Percentiles rank a stretch among this genome's conserved stretches.
These are phyloP conservation scores for Choanephora cucurbitarum DNA, from an alignment of 371 early-diverging fungal species.

Conservation along the genomic window DNA sequence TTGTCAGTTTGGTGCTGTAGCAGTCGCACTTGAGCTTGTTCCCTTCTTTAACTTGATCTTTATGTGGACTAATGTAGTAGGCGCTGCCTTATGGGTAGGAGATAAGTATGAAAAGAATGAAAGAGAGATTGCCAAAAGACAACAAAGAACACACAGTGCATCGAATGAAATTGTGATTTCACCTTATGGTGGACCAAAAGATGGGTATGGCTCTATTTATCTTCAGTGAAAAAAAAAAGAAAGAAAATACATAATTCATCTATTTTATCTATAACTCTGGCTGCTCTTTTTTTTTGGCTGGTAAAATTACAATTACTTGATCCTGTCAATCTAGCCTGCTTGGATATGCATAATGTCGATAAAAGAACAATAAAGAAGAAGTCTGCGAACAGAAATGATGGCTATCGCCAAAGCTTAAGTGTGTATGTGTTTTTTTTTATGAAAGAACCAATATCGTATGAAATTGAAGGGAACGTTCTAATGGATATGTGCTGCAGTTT, in stretches of 20 bases:
- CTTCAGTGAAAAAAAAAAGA: slow-evolving; percentile 1
- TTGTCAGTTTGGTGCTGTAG: slow-evolving; percentile 63
- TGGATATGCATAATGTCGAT: too few species aligned
- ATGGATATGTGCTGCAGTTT: too few species aligned
- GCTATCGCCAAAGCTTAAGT: too few species aligned
- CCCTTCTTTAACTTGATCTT: slow-evolving; percentile 70
- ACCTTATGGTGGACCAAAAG: slow-evolving; percentile 5
- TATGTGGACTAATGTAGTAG: slow-evolving; percentile 79
- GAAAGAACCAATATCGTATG: too few species aligned
- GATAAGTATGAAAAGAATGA: slow-evolving; percentile 61
- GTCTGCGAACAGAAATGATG: too few species aligned
- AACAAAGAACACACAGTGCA: slow-evolving; percentile 1
- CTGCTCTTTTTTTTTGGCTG: not conserved
- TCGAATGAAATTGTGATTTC: slow-evolving; percentile 5
- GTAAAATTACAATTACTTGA: too few species aligned
- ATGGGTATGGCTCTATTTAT: slow-evolving; percentile 20
- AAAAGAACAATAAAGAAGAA: too few species aligned
- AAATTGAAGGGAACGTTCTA: too few species aligned
- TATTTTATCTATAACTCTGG: not conserved
- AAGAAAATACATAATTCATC: too few species aligned
- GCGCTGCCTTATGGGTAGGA: slow-evolving; percentile 73
- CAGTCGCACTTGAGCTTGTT: slow-evolving; percentile 64
- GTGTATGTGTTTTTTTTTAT: too few species aligned
- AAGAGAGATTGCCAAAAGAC: slow-evolving; percentile 15
- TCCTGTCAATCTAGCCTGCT: too few species aligned